Base-by-base conservation (phyloP, 1,284 basidiomycete species). In the Kwoniella shivajii region DNA sequence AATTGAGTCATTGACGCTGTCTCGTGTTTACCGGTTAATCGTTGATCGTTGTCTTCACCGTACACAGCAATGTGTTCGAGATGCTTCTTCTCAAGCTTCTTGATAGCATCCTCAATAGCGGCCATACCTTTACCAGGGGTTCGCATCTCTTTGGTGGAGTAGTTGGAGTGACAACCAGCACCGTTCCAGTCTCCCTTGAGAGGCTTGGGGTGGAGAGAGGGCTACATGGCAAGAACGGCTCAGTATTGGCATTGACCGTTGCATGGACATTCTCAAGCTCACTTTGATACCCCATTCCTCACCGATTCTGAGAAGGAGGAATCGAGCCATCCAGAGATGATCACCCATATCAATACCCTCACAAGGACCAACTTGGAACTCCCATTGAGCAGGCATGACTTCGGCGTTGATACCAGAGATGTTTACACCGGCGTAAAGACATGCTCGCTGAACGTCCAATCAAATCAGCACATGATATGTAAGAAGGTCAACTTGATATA, bases 331-430 rank as follows among this genome's bases (percentile, higher is more conserved):
- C 90, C 90, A 94, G 72, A 96, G 87, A 81, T 96, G 93, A 80
- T 99, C 95, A 71, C 95, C 95, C 91, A 99, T 96, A 38, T 90
- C 85, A 79, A 99, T 97, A 65, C 95, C 95, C 79, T 90, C 88
- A 76, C 95, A 98, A 38, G 95, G 95, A 60, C 95, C 95, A 70
- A 99, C 93, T 81, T 99, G 96, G 89, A 96, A 99, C 82, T 99
- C 95, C 94, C 94, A 98, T 81, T 99, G 96, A 59, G 94, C 88
- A 27, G 96, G 95, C 95, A 99, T 98, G 70, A 99, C 96, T 82
- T 99, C 96, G 66, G 96, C 96, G 80, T 99, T 99, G 83, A 99
- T 98, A 77, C 96, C 96, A 64, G 92, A 95, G 82, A 98, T 98
- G 83, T 93, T 94, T 81, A 99, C 85, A 70, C 93, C 94, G 66